Conservation (phyloP, 768 basidiomycete genomes). For the Macrolepiota fuliginosa region DNA sequence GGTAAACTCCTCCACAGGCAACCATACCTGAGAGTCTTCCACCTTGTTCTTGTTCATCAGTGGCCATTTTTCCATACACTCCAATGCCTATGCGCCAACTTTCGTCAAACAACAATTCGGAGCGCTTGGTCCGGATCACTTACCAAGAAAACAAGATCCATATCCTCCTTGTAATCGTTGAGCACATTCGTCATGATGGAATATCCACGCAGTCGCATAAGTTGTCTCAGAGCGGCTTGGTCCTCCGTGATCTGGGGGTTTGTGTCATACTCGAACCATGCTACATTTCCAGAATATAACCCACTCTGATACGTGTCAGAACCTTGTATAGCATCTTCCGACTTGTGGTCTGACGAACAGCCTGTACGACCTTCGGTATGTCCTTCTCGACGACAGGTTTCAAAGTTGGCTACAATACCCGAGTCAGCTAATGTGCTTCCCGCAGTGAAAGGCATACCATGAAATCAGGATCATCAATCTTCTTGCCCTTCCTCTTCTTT, state of each 20-base stretch:
- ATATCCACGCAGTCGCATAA: slow-evolving; percentile 92
- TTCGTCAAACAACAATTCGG: slow-evolving; percentile 23
- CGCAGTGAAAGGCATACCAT: slow-evolving; percentile 47
- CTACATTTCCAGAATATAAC: slow-evolving; percentile 6
- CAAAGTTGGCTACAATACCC: slow-evolving; percentile 59
- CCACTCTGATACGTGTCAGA: slow-evolving; percentile 80
- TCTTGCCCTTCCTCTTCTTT: slow-evolving; percentile 90
- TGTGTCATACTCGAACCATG: background rate
- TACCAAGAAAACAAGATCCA: slow-evolving; percentile 70
- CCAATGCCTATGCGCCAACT: slow-evolving; percentile 45
- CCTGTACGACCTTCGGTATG: slow-evolving; percentile 88
- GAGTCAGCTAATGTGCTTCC: background rate
- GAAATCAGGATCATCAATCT: slow-evolving; percentile 89
- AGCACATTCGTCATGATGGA: slow-evolving; percentile 89
- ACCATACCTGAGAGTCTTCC: slow-evolving; percentile 69
- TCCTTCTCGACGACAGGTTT: slow-evolving; percentile 76
- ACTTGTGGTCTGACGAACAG: slow-evolving; percentile 84
- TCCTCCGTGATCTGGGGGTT: slow-evolving; percentile 77
- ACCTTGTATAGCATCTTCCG: slow-evolving; percentile 80
- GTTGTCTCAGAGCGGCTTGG: slow-evolving; percentile 68
- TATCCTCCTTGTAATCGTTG: slow-evolving; percentile 69
- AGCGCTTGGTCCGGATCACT: slow-evolving; percentile 39
- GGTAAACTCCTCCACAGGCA: slow-evolving; percentile 55
- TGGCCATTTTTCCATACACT: slow-evolving; percentile 77
- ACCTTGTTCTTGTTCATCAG: slow-evolving; percentile 87